Conservation (phyloP, 441 rosid species). For the Melastoma candidum region DNA sequence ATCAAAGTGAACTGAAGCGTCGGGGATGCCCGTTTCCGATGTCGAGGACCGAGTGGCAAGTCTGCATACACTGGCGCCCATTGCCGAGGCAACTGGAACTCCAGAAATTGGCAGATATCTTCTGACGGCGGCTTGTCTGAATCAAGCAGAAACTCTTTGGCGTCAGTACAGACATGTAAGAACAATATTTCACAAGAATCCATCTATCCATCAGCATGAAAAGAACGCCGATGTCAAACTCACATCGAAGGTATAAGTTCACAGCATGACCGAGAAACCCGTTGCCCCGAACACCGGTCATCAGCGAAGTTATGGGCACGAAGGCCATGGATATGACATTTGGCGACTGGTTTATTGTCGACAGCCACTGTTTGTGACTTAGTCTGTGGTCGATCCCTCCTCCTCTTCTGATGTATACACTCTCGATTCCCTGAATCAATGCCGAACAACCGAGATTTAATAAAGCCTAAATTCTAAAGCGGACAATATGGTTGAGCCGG, state of each 20-base stretch:
- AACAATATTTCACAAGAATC: not conserved
- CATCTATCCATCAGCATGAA: not conserved
- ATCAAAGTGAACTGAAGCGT: constrained; percentile 69
- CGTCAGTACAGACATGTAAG: not conserved
- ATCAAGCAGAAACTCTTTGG: constrained; percentile 3
- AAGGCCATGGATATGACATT: constrained; percentile 86
- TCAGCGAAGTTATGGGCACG: constrained; percentile 85
- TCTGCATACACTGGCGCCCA: constrained; percentile 92
- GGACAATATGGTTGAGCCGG: not conserved
- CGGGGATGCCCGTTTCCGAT: constrained; percentile 56
- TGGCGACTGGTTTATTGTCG: constrained; percentile 70
- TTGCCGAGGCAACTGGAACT: constrained; percentile 85
- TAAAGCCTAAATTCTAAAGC: constrained; percentile 3
- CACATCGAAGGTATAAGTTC: constrained; percentile 88
- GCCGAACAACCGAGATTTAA: not conserved
- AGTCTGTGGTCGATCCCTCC: constrained; percentile 51
- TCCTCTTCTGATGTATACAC: constrained; percentile 55
- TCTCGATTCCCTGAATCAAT: constrained; percentile 34
- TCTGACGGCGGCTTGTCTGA: constrained; percentile 91
- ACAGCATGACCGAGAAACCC: constrained; percentile 88
- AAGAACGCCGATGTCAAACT: constrained; percentile 19
- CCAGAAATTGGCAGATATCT: constrained; percentile 83
- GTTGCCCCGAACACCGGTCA: constrained; percentile 68
- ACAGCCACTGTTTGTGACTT: constrained; percentile 80
- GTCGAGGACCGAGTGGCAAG: constrained; percentile 73